phyloP scores from a whole-genome alignment of 2,329 filamentous ascomycete genomes.

The Phoma herbarum region DNA sequence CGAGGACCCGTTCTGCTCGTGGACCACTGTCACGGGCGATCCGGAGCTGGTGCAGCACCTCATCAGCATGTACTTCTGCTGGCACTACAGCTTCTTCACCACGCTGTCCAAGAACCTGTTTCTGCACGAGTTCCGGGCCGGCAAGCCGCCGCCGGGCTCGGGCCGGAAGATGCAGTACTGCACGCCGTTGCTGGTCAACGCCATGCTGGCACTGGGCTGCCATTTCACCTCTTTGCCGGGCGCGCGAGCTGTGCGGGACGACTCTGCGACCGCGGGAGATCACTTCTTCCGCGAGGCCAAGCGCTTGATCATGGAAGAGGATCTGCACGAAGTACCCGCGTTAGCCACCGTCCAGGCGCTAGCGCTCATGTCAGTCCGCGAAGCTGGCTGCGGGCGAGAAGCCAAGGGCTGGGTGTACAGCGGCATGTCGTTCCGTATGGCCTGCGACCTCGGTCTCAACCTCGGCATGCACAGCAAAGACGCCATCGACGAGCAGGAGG shows the following conservation, averaged over 20 bases:
- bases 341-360: slow-evolving; percentile 92
- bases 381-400: slow-evolving; percentile 92
- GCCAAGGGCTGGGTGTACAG: slow-evolving; percentile 98
- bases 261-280: slow-evolving; percentile 87
- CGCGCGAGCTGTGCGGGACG: slow-evolving; percentile 74
- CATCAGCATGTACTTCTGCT: slow-evolving; percentile 97
- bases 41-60: slow-evolving; percentile 82
- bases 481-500: slow-evolving; percentile 77
- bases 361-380: slow-evolving; percentile 93
- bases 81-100: slow-evolving; percentile 97
- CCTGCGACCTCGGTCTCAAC: slow-evolving; percentile 90
- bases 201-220: slow-evolving; percentile 90
- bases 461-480: slow-evolving; percentile 69
- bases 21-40: slow-evolving; percentile 87
- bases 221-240: slow-evolving; percentile 85
- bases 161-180: slow-evolving; percentile 75
- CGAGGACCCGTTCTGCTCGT: slow-evolving; percentile 79
- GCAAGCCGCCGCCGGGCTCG: slow-evolving; percentile 64
- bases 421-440: slow-evolving; percentile 98
- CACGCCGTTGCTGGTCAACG: slow-evolving; percentile 88
- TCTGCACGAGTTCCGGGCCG: slow-evolving; percentile 81
- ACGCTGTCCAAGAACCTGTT: slow-evolving; percentile 88
- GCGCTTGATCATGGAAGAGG: slow-evolving; percentile 84
- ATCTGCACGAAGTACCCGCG: slow-evolving; percentile 89
- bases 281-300: slow-evolving; percentile 97